Evolutionary conservation across 1,139 yeast species (phyloP).

Genomic region (Blastobotrys apis): DNA sequence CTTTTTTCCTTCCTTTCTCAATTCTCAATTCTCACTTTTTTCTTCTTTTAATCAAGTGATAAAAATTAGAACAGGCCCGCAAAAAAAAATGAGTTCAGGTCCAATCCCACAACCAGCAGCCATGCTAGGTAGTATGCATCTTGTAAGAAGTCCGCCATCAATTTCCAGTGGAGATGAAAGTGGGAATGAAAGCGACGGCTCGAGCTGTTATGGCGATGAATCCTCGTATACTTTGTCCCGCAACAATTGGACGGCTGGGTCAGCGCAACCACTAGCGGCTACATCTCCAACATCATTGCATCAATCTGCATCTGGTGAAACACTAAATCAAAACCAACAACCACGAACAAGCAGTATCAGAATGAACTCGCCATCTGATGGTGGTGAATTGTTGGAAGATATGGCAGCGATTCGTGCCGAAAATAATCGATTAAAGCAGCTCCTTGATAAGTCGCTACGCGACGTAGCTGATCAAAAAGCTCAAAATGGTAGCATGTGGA

Average conservation of each 20-base stretch:
- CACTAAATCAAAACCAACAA: background rate
- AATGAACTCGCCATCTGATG: background rate
- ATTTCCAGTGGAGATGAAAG: too few species aligned
- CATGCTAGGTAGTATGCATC: too few species aligned
- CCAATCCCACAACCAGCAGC: too few species aligned
- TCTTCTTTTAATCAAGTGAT: too few species aligned
- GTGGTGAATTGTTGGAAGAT: background rate
- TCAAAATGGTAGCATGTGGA: conserved; percentile 7
- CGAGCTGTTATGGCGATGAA: too few species aligned
- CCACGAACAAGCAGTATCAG: background rate
- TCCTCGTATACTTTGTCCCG: conserved; percentile 3
- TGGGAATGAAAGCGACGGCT: too few species aligned
- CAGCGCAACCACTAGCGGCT: background rate
- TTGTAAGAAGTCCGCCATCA: too few species aligned
- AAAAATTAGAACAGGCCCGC: too few species aligned
- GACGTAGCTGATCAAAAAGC: background rate
- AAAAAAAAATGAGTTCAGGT: too few species aligned
- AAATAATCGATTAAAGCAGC: conserved; percentile 1
- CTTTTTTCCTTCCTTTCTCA: too few species aligned
- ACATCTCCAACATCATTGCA: background rate
- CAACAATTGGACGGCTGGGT: background rate
- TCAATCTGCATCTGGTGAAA: background rate
- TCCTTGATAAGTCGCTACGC: background rate
- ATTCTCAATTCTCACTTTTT: too few species aligned
- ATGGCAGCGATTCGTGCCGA: background rate